These are phyloP conservation scores for Pythium guiyangense DNA, from an alignment of 352 stramenopile genomes.

Conservation along the genomic window DNA sequence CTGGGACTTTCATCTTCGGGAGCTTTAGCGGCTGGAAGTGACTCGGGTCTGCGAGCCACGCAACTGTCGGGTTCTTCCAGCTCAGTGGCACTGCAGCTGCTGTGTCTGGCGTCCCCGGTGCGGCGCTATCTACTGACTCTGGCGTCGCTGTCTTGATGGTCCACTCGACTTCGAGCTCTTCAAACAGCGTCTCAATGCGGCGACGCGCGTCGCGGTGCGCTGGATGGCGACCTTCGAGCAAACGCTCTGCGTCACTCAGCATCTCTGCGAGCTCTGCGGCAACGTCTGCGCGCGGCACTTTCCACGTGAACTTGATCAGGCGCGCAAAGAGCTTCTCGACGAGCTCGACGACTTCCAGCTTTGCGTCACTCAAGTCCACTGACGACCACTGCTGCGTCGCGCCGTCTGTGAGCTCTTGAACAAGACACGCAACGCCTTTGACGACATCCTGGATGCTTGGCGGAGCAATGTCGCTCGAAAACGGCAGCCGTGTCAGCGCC, in stretches of 20 bases:
- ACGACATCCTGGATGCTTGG: constrained; percentile 31
- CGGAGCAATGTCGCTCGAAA: constrained; percentile 25
- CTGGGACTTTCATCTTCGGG: constrained; percentile 64
- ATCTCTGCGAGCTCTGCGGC: constrained; percentile 51
- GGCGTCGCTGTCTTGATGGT: constrained; percentile 29
- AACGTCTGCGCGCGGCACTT: constrained; percentile 47
- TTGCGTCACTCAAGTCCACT: constrained; percentile 3
- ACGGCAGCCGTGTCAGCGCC: constrained; percentile 42
- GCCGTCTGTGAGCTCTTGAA: constrained; percentile 20
- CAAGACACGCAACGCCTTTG: constrained; percentile 40
- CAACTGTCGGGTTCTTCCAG: constrained; percentile 66
- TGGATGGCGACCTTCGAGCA: constrained; percentile 33
- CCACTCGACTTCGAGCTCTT: constrained; percentile 71
- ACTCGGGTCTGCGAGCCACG: constrained; percentile 62
- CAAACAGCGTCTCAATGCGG: constrained; percentile 43
- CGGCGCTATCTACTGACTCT: background rate
- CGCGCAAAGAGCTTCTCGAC: constrained; percentile 19
- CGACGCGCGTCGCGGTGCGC: constrained; percentile 46
- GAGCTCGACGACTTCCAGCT: constrained; percentile 12
- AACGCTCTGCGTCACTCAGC: constrained; percentile 39
- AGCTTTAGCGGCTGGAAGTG: constrained; percentile 70
- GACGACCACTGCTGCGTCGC: background rate
- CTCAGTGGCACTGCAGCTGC: constrained; percentile 13
- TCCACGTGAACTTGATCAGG: constrained; percentile 74
- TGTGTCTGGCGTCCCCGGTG: background rate